A percentile compares a stretch with the other conserved stretches of the same genome.
phyloP scores from a whole-genome alignment of 2,329 filamentous ascomycete species.

The Thelonectria olida region DNA sequence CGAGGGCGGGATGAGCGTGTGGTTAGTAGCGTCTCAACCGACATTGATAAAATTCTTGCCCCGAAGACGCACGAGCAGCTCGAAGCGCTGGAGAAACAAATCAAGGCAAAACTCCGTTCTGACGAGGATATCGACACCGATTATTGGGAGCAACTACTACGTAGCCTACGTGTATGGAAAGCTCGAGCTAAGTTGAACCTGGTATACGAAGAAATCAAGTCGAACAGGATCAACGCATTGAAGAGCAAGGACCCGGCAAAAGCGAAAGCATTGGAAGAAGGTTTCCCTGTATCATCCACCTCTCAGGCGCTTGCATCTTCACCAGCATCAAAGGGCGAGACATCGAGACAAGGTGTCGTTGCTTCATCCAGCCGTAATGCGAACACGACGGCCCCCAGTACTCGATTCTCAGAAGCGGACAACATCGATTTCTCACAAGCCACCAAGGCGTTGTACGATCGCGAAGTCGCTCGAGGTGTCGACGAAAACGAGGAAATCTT shows the following conservation, averaged over 20 bases:
- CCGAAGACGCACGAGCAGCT: conserved; percentile 89
- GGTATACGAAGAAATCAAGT: conserved; percentile 79
- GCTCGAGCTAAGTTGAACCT: conserved; percentile 84
- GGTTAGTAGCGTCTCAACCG: conserved; percentile 82
- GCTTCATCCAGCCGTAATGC: conserved; percentile 40
- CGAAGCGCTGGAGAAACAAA: conserved; percentile 86
- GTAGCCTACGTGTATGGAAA: conserved; percentile 88
- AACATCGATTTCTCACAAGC: conserved; percentile 87
- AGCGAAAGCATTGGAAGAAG: conserved; percentile 52
- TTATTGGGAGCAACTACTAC: conserved; percentile 95
- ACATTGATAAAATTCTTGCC: conserved; percentile 86
- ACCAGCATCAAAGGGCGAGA: conserved; percentile 12
- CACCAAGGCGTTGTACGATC: conserved; percentile 88
- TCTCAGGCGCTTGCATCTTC: conserved; percentile 13
- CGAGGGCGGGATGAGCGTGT: conserved; percentile 74
- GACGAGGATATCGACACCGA: conserved; percentile 95
- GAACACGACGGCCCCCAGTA: conserved; percentile 59
- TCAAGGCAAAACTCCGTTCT: conserved; percentile 84
- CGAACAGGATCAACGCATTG: conserved; percentile 72
- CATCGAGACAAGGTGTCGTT: conserved; percentile 19
- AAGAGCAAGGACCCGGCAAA: conserved; percentile 74
- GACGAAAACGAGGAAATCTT: conserved; percentile 97
- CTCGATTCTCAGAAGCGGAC: conserved; percentile 73
- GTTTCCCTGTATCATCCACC: conserved; percentile 13
- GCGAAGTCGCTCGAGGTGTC: conserved; percentile 90